These are phyloP conservation scores for Colletotrichum sp. DNA, from an alignment of 2,329 filamentous ascomycete species.

Conservation along the genomic window DNA sequence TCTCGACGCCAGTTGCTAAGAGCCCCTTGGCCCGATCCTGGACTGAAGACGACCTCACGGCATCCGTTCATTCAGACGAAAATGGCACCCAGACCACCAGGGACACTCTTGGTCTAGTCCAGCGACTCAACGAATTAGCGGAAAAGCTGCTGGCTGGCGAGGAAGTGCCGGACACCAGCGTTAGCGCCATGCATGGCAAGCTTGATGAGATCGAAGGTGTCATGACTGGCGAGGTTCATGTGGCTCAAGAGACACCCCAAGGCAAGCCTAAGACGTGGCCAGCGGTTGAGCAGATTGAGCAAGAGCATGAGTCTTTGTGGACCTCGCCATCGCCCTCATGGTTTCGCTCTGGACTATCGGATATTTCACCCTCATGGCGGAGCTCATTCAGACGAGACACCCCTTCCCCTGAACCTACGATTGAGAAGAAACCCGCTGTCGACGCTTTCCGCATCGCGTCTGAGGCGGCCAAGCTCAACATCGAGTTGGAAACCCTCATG, in stretches of 20 bases:
- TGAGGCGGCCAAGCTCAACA: slow-evolving; percentile 51
- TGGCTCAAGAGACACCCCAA: slow-evolving; percentile 10
- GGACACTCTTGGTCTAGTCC: slow-evolving; percentile 46
- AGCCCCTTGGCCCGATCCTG: slow-evolving; percentile 20
- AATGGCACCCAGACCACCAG: slow-evolving; percentile 27
- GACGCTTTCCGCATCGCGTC: slow-evolving; percentile 40
- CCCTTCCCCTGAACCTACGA: slow-evolving; percentile 2
- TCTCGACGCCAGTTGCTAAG: slow-evolving; percentile 25
- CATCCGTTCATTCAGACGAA: slow-evolving; percentile 14
- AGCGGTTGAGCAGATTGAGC: slow-evolving; percentile 12
- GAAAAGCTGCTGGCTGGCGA: slow-evolving; percentile 39
- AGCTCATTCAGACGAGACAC: slow-evolving; percentile 28
- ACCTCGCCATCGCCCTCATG: slow-evolving; percentile 39
- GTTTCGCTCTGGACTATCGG: slow-evolving; percentile 44
- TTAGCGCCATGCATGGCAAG: slow-evolving; percentile 34
- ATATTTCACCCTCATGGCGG: slow-evolving; percentile 39
- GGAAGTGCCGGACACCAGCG: slow-evolving; percentile 37
- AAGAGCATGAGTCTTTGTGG: slow-evolving; percentile 31
- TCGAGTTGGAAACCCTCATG: slow-evolving; percentile 55
- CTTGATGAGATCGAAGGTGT: slow-evolving; percentile 42
- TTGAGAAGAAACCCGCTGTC: slow-evolving; percentile 26
- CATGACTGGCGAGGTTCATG: slow-evolving; percentile 8
- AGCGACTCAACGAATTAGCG: slow-evolving; percentile 42
- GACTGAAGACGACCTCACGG: slow-evolving; percentile 24
- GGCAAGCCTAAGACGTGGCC: slow-evolving; percentile 22